A percentile compares a stretch with the other conserved stretches of the same genome.
Evolutionary conservation across 225 moss, liverwort and hornwort species (phyloP).

Genomic region (Sphagnum tenellum): DNA sequence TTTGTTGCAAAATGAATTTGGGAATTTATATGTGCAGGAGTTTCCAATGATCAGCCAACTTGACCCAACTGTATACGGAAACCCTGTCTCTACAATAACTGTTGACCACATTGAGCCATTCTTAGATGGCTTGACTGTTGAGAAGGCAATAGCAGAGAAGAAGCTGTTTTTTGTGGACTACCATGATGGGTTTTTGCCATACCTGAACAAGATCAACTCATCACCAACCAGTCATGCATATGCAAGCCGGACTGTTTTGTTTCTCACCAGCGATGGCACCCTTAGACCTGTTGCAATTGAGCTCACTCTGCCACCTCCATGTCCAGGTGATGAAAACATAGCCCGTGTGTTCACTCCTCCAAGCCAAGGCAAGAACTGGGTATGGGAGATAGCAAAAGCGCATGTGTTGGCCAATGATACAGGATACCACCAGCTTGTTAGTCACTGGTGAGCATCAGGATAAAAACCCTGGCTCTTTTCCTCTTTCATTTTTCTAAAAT

Average conservation of each 20-base stretch:
- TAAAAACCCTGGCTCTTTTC: neutral
- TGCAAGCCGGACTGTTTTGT: conserved; percentile 50
- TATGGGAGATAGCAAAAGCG: conserved; percentile 60
- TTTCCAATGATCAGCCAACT: conserved; percentile 50
- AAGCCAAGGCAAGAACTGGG: conserved; percentile 39
- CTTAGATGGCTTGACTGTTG: conserved; percentile 37
- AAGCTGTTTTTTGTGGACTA: conserved; percentile 49
- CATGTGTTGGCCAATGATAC: conserved; percentile 60
- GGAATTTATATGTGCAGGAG: conserved; percentile 6
- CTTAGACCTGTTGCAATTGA: conserved; percentile 59
- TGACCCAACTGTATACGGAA: conserved; percentile 24
- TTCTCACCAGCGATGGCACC: conserved; percentile 37
- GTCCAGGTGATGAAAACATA: conserved; percentile 6
- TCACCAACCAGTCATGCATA: conserved; percentile 38
- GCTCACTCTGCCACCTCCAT: conserved; percentile 37
- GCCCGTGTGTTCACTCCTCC: conserved; percentile 52
- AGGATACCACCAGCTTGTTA: conserved; percentile 58
- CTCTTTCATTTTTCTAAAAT: neutral
- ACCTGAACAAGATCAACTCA: conserved; percentile 43
- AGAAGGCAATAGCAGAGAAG: conserved; percentile 29
- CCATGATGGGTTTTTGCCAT: conserved; percentile 50
- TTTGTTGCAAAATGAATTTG: too few relatives aligned
- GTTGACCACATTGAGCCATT: conserved; percentile 38
- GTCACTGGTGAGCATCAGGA: conserved; percentile 40
- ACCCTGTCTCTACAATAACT: conserved; percentile 31